Base-by-base conservation (phyloP, 2,329 filamentous ascomycete species). In the Hymenoscyphus fraxineus region DNA sequence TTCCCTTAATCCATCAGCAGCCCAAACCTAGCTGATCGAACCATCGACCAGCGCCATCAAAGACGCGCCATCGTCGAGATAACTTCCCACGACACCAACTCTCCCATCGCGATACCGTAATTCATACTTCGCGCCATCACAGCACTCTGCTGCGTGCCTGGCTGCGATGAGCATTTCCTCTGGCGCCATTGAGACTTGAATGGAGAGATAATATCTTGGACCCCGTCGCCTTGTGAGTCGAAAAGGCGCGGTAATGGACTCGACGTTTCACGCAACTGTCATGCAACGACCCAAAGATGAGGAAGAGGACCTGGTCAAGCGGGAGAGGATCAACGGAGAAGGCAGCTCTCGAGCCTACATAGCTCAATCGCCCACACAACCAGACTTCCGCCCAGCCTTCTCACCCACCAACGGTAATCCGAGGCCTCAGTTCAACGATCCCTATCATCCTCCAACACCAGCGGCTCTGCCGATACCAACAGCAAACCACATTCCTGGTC, bases 211-310 rank as follows among this genome's bases (percentile, higher is more conserved):
- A 65, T 60, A 56, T 61, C 51, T 59, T 35, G 47, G 44, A 63
- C 40, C 63, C 64, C 60, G 69, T 63, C 61, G 68, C 62, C 60
- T 60, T 60, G 61, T 65, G 64, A 62, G 63, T 63, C 58, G 58
- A 57, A 51, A 64, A 41, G 64, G 67, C 66, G 67, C 63, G 69
- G 56, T 54, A 58, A 73, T 69, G 72, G 70, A 73, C 62, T 72
- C 70, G 63, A 69, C 68, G 62, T 75, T 69, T 67, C 72, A 72
- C 62, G 66, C 70, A 56, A 73, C 72, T 13, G 73, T 73, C 66
- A 72, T 75, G 73, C 72, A 73, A 66, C 69, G 70, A 62, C 65
- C 68, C 38, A 58, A 67, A 35, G 67, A 72, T 32, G 70, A 72
- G 27, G 70, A 73, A 55, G 70, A 73, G 60, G 72, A 71, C 58